Conservation (phyloP, 352 stramenopile species). For the Globisporangium radiosum region DNA sequence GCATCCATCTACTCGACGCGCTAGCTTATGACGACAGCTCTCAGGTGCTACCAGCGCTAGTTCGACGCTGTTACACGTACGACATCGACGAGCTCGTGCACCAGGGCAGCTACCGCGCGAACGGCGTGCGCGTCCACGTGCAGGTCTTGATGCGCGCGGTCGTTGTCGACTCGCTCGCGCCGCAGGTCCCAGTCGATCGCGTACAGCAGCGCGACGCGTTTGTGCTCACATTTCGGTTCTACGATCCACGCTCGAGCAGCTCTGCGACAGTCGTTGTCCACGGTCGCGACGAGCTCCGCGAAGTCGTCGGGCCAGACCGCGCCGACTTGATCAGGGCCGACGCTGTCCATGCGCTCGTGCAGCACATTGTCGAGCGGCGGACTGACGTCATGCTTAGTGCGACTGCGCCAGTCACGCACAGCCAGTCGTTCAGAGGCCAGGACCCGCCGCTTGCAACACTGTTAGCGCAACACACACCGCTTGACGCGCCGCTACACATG, state of each 20-base stretch:
- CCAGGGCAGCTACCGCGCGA: slow-evolving; percentile 48
- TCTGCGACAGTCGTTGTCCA: slow-evolving; percentile 18
- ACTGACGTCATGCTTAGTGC: slow-evolving; percentile 20
- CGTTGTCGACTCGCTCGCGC: slow-evolving; percentile 21
- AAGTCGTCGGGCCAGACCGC: slow-evolving; percentile 56
- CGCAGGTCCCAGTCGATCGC: slow-evolving; percentile 36
- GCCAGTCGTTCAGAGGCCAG: slow-evolving; percentile 9
- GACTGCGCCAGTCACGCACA: slow-evolving; percentile 6
- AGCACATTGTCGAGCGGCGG: slow-evolving; percentile 46
- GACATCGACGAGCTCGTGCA: slow-evolving; percentile 51
- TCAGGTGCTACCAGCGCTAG: no score
- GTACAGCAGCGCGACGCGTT: slow-evolving; percentile 47
- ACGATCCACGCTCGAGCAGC: slow-evolving; percentile 44
- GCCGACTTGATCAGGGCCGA: slow-evolving; percentile 33
- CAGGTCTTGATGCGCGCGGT: slow-evolving; percentile 50
- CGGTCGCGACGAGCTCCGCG: slow-evolving; percentile 38
- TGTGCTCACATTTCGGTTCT: slow-evolving; percentile 44
- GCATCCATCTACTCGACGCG: slow-evolving; percentile 35
- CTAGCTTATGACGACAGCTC: slow-evolving; percentile 10
- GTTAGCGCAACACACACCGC: not conserved
- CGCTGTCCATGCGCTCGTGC: slow-evolving; percentile 33
- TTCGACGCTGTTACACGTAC: slow-evolving; percentile 33
- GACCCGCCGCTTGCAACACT: not conserved
- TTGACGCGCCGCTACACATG: slow-evolving; percentile 6
- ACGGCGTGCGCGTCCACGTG: slow-evolving; percentile 45